phyloP scores from a whole-genome alignment of 2,329 filamentous ascomycete genomes.

The Ceratocystis ficicola region DNA sequence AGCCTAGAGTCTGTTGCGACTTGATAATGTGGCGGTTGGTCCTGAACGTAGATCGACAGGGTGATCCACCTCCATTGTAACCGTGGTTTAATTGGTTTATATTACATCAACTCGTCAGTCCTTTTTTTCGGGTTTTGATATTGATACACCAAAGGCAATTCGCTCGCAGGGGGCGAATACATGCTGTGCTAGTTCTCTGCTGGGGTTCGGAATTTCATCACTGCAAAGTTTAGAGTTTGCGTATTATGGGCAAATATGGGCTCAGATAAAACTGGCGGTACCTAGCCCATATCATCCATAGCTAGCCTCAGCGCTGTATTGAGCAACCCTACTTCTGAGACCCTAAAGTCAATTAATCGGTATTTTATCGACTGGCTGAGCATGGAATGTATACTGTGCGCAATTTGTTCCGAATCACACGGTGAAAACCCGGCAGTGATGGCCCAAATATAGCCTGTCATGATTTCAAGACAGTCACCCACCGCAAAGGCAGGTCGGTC shows the following conservation, averaged over 20 bases:
- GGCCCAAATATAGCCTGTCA: constrained; percentile 7
- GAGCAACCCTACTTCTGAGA: neutral
- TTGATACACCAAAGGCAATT: too few species aligned
- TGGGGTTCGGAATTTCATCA: too few species aligned
- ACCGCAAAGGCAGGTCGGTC: neutral
- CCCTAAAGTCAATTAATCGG: neutral
- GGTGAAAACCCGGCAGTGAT: neutral
- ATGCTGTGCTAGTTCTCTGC: too few species aligned
- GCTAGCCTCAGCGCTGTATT: neutral
- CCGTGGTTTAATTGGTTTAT: neutral
- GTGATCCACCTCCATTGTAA: neutral
- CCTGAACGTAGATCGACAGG: neutral
- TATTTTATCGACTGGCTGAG: neutral
- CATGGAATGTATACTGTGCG: neutral
- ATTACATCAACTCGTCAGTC: too few species aligned
- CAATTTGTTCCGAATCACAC: neutral
- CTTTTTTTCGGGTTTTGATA: too few species aligned
- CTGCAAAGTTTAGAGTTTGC: too few species aligned
- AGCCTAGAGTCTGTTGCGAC: too few species aligned
- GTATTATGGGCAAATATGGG: too few species aligned
- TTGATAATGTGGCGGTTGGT: neutral
- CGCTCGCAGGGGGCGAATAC: too few species aligned
- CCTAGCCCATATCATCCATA: neutral
- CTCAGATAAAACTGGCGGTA: too few species aligned
- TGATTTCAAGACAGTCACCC: neutral